phyloP scores from a whole-genome alignment of 345 rosid genomes.

The Ceriops zippeliana region DNA sequence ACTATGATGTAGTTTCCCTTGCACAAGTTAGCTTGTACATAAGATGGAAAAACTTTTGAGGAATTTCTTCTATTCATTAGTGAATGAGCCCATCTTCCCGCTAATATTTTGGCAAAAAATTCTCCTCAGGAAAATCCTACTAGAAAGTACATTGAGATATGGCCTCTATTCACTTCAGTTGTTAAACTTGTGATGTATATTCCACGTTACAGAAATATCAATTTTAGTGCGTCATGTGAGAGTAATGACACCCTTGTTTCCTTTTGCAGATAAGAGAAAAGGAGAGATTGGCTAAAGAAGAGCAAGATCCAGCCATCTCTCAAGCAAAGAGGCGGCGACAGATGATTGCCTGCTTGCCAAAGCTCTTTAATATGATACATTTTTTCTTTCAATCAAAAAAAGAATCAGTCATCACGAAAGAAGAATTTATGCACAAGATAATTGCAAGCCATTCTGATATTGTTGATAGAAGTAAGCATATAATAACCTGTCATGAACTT shows the following conservation, averaged over 20 bases:
- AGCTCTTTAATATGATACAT: constrained; percentile 67
- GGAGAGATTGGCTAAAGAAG: constrained; percentile 59
- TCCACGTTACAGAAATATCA: too few relatives aligned
- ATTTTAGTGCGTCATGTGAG: not conserved
- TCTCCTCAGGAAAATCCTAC: not conserved
- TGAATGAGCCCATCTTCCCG: not conserved
- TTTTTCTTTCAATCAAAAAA: constrained; percentile 60
- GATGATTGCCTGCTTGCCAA: constrained; percentile 68
- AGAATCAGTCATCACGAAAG: constrained; percentile 67
- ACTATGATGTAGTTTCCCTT: too few relatives aligned
- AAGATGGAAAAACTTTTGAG: not conserved
- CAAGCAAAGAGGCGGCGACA: constrained; percentile 63
- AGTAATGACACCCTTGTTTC: not conserved
- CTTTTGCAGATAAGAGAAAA: constrained; percentile 63
- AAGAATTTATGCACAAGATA: constrained; percentile 66
- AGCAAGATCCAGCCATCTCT: constrained; percentile 79
- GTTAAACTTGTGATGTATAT: not conserved
- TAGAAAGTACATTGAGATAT: constrained; percentile 36
- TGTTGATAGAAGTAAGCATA: constrained; percentile 63
- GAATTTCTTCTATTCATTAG: not conserved
- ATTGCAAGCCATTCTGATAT: constrained; percentile 53
- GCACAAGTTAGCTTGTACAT: not conserved
- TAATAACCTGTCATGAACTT: not conserved
- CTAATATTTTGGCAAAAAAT: not conserved
- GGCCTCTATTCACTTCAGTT: not conserved